These are phyloP conservation scores for Austroboletus novae-zelandiae DNA, from an alignment of 1,284 basidiomycete genomes.

Conservation along the genomic window DNA sequence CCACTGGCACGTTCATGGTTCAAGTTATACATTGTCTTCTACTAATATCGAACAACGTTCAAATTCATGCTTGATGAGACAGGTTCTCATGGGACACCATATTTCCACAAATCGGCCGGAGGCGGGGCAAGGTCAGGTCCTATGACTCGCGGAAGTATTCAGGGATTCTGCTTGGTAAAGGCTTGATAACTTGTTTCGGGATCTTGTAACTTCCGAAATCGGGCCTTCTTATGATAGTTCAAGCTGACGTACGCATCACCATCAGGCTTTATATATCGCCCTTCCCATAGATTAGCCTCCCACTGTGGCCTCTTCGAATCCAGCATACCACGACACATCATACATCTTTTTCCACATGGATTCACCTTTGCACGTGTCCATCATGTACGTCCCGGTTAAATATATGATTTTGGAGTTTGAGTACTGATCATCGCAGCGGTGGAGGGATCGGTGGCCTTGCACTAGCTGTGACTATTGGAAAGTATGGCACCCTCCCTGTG, in stretches of 20 bases:
- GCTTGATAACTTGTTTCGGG: too few species aligned
- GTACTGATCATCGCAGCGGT: slow-evolving; percentile 25
- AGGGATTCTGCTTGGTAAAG: too few species aligned
- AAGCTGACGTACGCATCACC: neutral
- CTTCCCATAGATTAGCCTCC: neutral
- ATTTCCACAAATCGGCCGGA: too few species aligned
- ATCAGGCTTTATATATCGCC: neutral
- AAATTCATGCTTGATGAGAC: too few species aligned
- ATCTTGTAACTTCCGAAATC: too few species aligned
- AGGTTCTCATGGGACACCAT: too few species aligned
- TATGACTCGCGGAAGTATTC: too few species aligned
- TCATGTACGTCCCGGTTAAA: neutral
- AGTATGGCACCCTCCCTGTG: slow-evolving; percentile 20
- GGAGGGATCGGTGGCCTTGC: slow-evolving; percentile 40
- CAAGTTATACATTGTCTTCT: too few species aligned
- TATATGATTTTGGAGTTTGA: neutral
- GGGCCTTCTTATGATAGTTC: neutral
- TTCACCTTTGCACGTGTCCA: neutral
- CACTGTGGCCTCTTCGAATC: neutral
- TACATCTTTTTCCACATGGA: neutral
- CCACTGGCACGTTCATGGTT: too few species aligned
- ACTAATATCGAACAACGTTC: too few species aligned
- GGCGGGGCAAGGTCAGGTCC: too few species aligned
- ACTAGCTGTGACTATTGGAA: slow-evolving; percentile 34
- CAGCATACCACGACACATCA: neutral